Conservation (phyloP, 2,329 filamentous ascomycete species). For the Arthrobotrys sphaeroides region DNA sequence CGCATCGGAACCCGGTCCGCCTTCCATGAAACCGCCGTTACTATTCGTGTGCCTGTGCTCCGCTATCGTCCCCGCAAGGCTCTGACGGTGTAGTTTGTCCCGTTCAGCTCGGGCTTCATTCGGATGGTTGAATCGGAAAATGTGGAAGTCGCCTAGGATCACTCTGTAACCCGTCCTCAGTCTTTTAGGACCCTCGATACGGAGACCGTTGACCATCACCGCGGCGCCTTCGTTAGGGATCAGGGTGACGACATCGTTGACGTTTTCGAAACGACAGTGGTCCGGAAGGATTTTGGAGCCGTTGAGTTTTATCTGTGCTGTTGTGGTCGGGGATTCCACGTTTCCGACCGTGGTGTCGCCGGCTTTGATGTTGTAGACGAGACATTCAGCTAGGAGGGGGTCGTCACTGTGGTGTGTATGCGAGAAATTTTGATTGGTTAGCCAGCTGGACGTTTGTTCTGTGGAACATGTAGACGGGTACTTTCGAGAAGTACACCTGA, state of each 20-base stretch:
- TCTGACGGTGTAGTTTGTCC: slow-evolving; percentile 74
- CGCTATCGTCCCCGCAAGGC: slow-evolving; percentile 67
- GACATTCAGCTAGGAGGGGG: slow-evolving; percentile 89
- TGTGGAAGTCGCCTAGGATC: slow-evolving; percentile 97
- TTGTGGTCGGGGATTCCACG: slow-evolving; percentile 81
- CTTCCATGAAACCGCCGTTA: slow-evolving; percentile 62
- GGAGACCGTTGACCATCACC: slow-evolving; percentile 96
- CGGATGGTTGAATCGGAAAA: slow-evolving; percentile 97
- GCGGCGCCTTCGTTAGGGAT: slow-evolving; percentile 89
- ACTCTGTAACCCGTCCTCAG: slow-evolving; percentile 92
- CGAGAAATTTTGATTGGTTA: background rate
- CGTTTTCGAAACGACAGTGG: slow-evolving; percentile 93
- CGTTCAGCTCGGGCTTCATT: slow-evolving; percentile 93
- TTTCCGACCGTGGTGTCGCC: slow-evolving; percentile 94
- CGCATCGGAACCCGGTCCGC: slow-evolving; percentile 70
- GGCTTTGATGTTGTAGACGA: slow-evolving; percentile 98
- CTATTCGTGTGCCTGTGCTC: slow-evolving; percentile 67
- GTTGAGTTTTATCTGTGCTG: slow-evolving; percentile 90
- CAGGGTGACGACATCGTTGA: slow-evolving; percentile 90
- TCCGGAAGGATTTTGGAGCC: slow-evolving; percentile 91
- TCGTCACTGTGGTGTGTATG: slow-evolving; percentile 71
- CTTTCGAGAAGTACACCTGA: background rate
- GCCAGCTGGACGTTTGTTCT: background rate
- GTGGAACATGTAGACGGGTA: background rate
- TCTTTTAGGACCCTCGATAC: slow-evolving; percentile 83